Evolutionary conservation across 2,329 filamentous ascomycete species (phyloP), one percentile per base, ranked within the genome.

Genomic region (Fonsecaea monophora): DNA sequence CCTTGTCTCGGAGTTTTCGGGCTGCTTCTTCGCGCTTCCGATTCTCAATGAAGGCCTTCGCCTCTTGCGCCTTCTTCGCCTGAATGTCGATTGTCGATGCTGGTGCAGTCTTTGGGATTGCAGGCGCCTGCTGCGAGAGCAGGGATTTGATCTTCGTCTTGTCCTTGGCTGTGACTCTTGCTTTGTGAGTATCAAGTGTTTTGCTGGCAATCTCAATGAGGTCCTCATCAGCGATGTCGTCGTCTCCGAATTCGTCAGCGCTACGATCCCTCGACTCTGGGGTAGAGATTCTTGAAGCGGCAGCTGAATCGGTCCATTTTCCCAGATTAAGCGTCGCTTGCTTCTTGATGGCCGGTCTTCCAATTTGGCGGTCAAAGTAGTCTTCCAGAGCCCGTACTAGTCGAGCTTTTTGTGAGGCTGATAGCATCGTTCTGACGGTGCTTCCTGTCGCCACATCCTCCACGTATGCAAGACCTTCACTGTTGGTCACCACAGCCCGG

Each of bases 341-440:
- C 67, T 82, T 82, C 72, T 80, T 75, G 18, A 75, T 71, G 48
- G 77, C 76, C n/a, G 78, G 77, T 38, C 78, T 78, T 58, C 77
- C 77, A 48, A 82, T 77, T 55, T 82, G 78, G 8, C 80, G 78
- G 67, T 79, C 80, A 66, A 78, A 79, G 67, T 81, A 82, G 10
- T 79, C 82, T 71, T 89, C 87, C n/a, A 89, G 76, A 18, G 87
- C 85, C 60, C 85, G 79, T 61, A 87, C 83, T 58, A 98, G 82
- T 78, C 97, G 92, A 10, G 94, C 94, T 71, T 94, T 92, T 75
- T 98, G 93, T 64, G 90, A 89, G 40, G 87, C 86, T 12, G 86
- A 91, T 71, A 98, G 81, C 73, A 96, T 97, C 1, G 94, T 96
- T 73, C 87, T 89, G 70, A 89, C 86, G 77, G 85, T 75, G 83